These are phyloP conservation scores for Nakaseomyces delphensis DNA, from an alignment of 1,139 yeast genomes.

Conservation along the genomic window DNA sequence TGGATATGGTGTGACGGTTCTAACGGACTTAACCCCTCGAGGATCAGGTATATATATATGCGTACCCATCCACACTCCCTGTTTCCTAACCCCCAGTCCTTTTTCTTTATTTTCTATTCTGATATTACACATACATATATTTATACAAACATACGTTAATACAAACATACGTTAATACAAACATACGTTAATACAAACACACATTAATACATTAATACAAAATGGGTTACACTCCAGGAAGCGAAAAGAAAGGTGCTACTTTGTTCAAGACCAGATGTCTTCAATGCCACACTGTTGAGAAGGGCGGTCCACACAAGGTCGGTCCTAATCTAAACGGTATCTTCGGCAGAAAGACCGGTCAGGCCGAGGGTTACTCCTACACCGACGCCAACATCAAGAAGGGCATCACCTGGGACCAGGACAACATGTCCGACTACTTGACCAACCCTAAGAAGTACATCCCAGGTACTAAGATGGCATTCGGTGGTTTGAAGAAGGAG, in stretches of 20 bases:
- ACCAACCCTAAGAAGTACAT: slow-evolving; percentile 99
- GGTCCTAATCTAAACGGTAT: slow-evolving; percentile 98
- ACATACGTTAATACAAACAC: slow-evolving; percentile 28
- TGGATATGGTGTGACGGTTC: too few species aligned
- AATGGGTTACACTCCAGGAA: slow-evolving; percentile 41
- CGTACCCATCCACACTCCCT: too few species aligned
- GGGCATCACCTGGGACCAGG: slow-evolving; percentile 82
- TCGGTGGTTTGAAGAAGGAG: slow-evolving; percentile 98
- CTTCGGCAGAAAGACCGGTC: slow-evolving; percentile 86
- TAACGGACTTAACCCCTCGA: too few species aligned
- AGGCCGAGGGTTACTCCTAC: slow-evolving; percentile 87
- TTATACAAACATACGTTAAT: neutral
- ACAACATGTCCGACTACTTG: slow-evolving; percentile 88
- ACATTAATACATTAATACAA: slow-evolving; percentile 5
- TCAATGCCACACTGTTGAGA: slow-evolving; percentile 97
- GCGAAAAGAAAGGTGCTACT: slow-evolving; percentile 96
- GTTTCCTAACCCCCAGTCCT: too few species aligned
- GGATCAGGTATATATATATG: too few species aligned
- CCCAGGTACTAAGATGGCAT: slow-evolving; percentile 99
- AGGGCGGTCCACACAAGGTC: slow-evolving; percentile 96
- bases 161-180: slow-evolving; percentile 7
- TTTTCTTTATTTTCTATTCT: neutral
- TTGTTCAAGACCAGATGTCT: slow-evolving; percentile 97
- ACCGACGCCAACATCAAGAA: slow-evolving; percentile 98
- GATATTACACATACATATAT: too few species aligned